Evolutionary conservation across 2,329 filamentous ascomycete genomes (phyloP).

Genomic region (Pseudogymnoascus sp.): DNA sequence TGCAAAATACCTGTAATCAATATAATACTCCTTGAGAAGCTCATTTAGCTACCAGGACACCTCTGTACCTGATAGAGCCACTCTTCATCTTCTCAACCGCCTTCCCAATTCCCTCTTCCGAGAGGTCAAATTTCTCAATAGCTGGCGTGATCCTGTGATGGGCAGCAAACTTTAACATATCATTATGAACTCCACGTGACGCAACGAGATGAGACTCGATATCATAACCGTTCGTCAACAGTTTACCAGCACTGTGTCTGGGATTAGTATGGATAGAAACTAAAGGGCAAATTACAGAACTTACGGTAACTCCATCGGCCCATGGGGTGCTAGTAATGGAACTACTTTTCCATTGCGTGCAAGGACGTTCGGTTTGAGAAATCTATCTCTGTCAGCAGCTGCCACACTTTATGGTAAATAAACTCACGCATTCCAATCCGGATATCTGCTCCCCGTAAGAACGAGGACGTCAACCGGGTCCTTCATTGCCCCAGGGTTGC

Average conservation of each 20-base stretch:
- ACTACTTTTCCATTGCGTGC: conserved; percentile 43
- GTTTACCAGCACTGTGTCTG: background rate
- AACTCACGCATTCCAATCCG: conserved; percentile 32
- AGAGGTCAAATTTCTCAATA: conserved; percentile 20
- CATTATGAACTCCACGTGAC: conserved; percentile 16
- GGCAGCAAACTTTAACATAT: conserved; percentile 22
- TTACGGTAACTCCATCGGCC: conserved; percentile 19
- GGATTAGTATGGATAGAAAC: background rate
- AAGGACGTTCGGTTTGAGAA: conserved; percentile 31
- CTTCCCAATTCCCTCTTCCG: conserved; percentile 15
- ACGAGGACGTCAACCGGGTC: conserved; percentile 22
- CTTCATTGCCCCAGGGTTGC: conserved; percentile 18
- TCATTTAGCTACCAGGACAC: conserved; percentile 16
- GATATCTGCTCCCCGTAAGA: conserved; percentile 26
- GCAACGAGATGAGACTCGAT: conserved; percentile 19
- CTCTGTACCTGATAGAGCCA: conserved; percentile 21
- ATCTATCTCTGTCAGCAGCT: background rate
- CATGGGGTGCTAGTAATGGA: conserved; percentile 33
- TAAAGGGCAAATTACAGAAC: background rate
- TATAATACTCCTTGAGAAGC: background rate
- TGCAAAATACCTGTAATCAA: no score
- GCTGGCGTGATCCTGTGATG: conserved; percentile 16
- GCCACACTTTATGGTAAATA: background rate
- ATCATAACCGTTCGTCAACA: conserved; percentile 20
- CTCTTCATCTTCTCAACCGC: conserved; percentile 18